Evolutionary conservation across 1,284 basidiomycete species (phyloP).

Genomic region (Pyrrhoderma noxium): DNA sequence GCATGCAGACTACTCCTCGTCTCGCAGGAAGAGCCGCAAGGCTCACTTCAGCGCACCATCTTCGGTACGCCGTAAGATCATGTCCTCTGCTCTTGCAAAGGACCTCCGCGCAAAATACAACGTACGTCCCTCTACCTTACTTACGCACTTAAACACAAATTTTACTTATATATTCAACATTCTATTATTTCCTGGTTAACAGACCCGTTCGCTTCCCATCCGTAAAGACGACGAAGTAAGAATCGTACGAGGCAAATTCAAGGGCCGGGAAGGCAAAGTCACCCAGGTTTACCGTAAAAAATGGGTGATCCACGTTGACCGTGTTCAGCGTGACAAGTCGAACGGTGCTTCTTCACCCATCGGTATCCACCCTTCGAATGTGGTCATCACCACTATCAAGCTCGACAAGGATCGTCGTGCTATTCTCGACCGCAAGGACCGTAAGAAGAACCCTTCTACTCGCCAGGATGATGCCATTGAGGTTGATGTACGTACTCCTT

Average conservation of each 20-base stretch:
- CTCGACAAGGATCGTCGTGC: slow-evolving; percentile 82
- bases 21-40: slow-evolving; percentile 95
- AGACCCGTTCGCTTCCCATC: slow-evolving; percentile 91
- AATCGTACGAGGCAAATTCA: slow-evolving; percentile 95
- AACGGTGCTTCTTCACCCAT: slow-evolving; percentile 93
- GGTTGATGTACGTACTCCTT: slow-evolving; percentile 64
- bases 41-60: slow-evolving; percentile 93
- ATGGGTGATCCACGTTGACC: slow-evolving; percentile 98
- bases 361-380: slow-evolving; percentile 96
- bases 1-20: slow-evolving; percentile 36
- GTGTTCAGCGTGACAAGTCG: slow-evolving; percentile 96
- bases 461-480: slow-evolving; percentile 50
- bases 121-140: slow-evolving; percentile 44
- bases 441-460: slow-evolving; percentile 43
- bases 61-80: slow-evolving; percentile 92
- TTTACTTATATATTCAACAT: background rate
- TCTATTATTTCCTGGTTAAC: slow-evolving; percentile 14
- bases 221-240: slow-evolving; percentile 98
- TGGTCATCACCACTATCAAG: slow-evolving; percentile 90
- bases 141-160: background rate
- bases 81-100: slow-evolving; percentile 94
- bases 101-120: slow-evolving; percentile 91
- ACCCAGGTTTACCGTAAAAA: slow-evolving; percentile 99
- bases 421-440: slow-evolving; percentile 76
- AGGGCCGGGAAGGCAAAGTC: slow-evolving; percentile 97